Base-by-base conservation (phyloP, 495 filamentous ascomycete species). In the Neurospora sp. region DNA sequence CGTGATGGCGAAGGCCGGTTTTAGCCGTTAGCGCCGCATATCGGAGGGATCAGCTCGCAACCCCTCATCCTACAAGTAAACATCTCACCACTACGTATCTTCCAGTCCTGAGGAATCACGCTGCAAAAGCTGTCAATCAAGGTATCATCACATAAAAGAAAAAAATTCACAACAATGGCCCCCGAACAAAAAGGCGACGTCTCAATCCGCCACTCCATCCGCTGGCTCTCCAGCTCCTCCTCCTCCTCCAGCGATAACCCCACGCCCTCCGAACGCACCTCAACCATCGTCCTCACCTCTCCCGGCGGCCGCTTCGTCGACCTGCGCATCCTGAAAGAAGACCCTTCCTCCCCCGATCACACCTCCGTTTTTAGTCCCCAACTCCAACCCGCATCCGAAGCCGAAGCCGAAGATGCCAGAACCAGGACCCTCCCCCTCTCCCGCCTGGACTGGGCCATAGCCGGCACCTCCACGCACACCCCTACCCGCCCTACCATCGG, bases 371-470 rank as follows among this genome's bases (percentile, higher is more conserved):
- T 65, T 5, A 27, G 40, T 12, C 69, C 76, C 44, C 35, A n/a
- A n/a, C n/a, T n/a, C n/a, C n/a, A n/a, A n/a, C n/a, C n/a, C n/a
- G n/a, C n/a, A n/a, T n/a, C n/a, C n/a, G n/a, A 75, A 71, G 7
- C 71, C 40, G 20, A 59, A 44, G 40, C 69, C 70, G 68, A 71
- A 69, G 10, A 74, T 44, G 9, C 41, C 73, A 22, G 1, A 35
- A 12, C 7, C 22, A 16, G 4, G 6, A 35, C 69, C 2, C n/a
- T 22, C 14, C 39, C 44, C 14, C 8, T 17, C 31, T 71, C 59
- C 16, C 70, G 73, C 1, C 75, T 84, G 1, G 82, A 84, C 75
- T 89, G 87, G 87, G 88, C 85, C 27, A 87, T 89, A 45, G 87
- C 85, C 1, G 87, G 88, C 10, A 81, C 79, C 10, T 86, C 86